A percentile compares a stretch with the other conserved stretches of the same genome.
Conservation (phyloP, 768 basidiomycete species). For the Trametopsis cervina region DNA sequence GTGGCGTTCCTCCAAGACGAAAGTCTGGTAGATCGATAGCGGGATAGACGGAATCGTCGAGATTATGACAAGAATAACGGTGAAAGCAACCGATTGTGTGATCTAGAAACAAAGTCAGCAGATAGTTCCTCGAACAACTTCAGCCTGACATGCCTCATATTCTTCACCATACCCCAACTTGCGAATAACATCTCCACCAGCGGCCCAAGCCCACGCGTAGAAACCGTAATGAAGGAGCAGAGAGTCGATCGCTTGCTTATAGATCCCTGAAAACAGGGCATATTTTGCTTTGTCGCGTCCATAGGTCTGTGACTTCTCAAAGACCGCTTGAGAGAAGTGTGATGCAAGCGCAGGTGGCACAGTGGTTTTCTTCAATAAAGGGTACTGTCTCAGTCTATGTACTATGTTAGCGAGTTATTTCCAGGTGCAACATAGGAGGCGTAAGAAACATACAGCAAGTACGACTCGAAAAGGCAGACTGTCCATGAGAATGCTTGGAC, state of each 20-base stretch:
- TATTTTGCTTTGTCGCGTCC: slow-evolving; percentile 87
- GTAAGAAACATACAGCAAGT: slow-evolving; percentile 74
- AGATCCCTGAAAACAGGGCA: slow-evolving; percentile 65
- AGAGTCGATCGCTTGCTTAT: slow-evolving; percentile 67
- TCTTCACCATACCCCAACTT: slow-evolving; percentile 57
- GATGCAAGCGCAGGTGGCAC: slow-evolving; percentile 65
- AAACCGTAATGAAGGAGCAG: slow-evolving; percentile 66
- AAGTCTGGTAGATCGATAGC: slow-evolving; percentile 78
- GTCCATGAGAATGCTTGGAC: slow-evolving; percentile 75
- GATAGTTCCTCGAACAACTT: neutral
- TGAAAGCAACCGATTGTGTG: slow-evolving; percentile 74
- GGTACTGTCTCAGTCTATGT: slow-evolving; percentile 68
- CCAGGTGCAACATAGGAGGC: neutral
- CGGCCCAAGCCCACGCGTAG: slow-evolving; percentile 77
- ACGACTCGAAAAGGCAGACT: slow-evolving; percentile 81
- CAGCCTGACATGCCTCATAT: slow-evolving; percentile 49
- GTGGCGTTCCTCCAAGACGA: slow-evolving; percentile 90
- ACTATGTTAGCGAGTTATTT: neutral
- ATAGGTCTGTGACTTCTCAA: slow-evolving; percentile 88
- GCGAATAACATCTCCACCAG: slow-evolving; percentile 46
- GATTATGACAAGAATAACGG: slow-evolving; percentile 55
- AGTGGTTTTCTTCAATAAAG: slow-evolving; percentile 67
- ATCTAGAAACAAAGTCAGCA: slow-evolving; percentile 44
- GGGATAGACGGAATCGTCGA: slow-evolving; percentile 70
- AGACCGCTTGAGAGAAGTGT: slow-evolving; percentile 65